Conservation (phyloP, 257 asterid species). For the Apocynum venetum region DNA sequence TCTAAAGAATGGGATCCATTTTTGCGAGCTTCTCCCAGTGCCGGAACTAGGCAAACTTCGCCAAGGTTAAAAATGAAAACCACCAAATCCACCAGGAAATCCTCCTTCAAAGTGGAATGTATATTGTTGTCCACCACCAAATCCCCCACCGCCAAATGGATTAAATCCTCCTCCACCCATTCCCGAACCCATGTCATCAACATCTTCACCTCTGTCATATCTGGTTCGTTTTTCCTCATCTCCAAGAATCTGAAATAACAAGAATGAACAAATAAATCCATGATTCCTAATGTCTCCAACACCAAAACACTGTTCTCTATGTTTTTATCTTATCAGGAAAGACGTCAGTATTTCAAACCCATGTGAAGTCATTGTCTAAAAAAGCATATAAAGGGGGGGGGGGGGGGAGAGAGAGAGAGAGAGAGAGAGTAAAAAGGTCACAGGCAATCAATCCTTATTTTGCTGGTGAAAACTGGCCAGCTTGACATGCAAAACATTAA, state of each 20-base stretch:
- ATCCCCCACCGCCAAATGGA: conserved; percentile 57
- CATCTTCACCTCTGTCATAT: conserved; percentile 85
- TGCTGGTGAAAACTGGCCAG: background rate
- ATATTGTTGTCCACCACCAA: conserved; percentile 57
- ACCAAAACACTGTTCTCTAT: background rate
- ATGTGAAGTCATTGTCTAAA: background rate
- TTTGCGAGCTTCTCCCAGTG: conserved; percentile 4
- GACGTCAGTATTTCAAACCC: background rate
- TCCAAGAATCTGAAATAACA: conserved; percentile 52
- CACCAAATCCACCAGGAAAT: conserved; percentile 68
- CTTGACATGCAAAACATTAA: background rate
- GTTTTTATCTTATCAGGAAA: background rate
- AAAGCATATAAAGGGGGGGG: background rate
- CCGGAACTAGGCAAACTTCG: conserved; percentile 12
- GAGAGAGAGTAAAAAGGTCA: background rate
- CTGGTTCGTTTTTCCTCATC: conserved; percentile 83
- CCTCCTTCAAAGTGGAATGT: conserved; percentile 91
- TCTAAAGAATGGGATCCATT: conserved; percentile 4
- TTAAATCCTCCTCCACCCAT: conserved; percentile 83
- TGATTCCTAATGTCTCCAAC: background rate
- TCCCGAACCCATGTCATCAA: conserved; percentile 63
- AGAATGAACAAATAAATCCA: background rate
- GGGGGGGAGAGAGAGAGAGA: no score
- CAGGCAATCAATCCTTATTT: background rate
- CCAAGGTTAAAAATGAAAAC: conserved; percentile 52